Evolutionary conservation across 1,284 basidiomycete species (phyloP), one percentile per base, ranked within the genome.

Genomic region (Neotropicomus parvogracilis): DNA sequence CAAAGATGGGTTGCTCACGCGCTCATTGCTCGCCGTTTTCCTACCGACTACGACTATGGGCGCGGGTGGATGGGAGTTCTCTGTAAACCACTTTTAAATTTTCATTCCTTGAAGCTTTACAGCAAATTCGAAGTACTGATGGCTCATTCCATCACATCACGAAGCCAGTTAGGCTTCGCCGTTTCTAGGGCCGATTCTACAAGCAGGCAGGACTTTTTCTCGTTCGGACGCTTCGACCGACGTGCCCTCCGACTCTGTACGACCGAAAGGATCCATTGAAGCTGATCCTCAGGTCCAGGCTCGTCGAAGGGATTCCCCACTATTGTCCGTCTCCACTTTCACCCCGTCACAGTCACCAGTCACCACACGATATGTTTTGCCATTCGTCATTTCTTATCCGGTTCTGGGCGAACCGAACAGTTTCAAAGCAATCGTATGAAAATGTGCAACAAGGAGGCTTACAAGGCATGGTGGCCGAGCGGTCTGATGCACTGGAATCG

Each of bases 401-500:
- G n/a, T n/a, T n/a, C n/a, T n/a, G n/a, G n/a, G n/a, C n/a, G n/a
- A n/a, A n/a, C n/a, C n/a, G n/a, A n/a, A n/a, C 35, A 24, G 24
- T 8, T 24, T 24, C n/a, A n/a, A n/a, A 12, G 19, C 8, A 17
- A 4, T 5, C 21, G 12, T 33, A 26, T 20, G 16, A 9, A 32
- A 34, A 14, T 4, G 27, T 33, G n/a, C 3, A 0, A 19, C 1
- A 3, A 3, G 2, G 17, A 26, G 5, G 17, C 20, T n/a, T 41
- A 13, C 31, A 24, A 31, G 65, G 67, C 64, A 75, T 73, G 75
- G 78, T 78, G 77, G 77, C 78, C 76, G 78, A 78, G 78, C 77
- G 77, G 78, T 78, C 76, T 72, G 78, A 79, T 75, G 77, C 75
- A 77, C 75, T 65, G 64, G 65, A 64, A 64, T 65, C 65, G 64